Conservation (phyloP, 2,329 filamentous ascomycete genomes). For the Lecanicillium sp. region DNA sequence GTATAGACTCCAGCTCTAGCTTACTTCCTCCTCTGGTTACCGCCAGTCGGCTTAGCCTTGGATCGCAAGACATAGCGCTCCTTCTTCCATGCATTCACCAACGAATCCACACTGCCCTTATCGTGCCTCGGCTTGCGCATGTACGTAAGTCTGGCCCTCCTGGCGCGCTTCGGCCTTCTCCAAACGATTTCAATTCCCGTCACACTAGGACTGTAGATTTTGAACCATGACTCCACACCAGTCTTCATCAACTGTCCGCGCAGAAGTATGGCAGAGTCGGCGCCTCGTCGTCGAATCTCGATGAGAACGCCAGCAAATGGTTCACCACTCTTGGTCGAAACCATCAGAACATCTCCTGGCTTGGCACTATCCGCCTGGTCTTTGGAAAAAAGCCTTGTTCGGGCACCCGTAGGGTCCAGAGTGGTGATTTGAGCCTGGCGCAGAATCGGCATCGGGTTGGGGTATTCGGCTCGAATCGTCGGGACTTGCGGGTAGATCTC, state of each 20-base stretch:
- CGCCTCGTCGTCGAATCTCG: conserved; percentile 76
- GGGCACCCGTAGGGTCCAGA: conserved; percentile 79
- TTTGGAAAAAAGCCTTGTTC: conserved; percentile 71
- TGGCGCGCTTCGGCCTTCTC: conserved; percentile 72
- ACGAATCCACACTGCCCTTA: conserved; percentile 73
- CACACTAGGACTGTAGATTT: conserved; percentile 85
- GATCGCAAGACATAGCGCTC: conserved; percentile 32
- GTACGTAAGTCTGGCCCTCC: conserved; percentile 81
- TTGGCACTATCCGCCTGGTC: conserved; percentile 70
- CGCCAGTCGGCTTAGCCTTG: conserved; percentile 20
- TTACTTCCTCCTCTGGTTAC: conserved; percentile 16
- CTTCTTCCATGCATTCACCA: conserved; percentile 51
- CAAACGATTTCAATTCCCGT: conserved; percentile 91
- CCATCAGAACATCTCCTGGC: conserved; percentile 84
- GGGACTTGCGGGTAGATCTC: conserved; percentile 47
- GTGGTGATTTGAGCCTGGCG: conserved; percentile 59
- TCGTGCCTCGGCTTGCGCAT: conserved; percentile 86
- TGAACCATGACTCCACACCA: conserved; percentile 95
- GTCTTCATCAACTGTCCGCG: conserved; percentile 79
- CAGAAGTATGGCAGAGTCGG: conserved; percentile 81
- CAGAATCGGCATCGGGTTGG: conserved; percentile 61
- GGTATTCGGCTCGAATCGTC: conserved; percentile 45
- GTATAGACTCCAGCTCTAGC: not conserved
- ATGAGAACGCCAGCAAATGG: conserved; percentile 86
- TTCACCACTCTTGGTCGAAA: conserved; percentile 72